phyloP scores from a whole-genome alignment of 2,329 filamentous ascomycete genomes.

The Aspergillus persii region DNA sequence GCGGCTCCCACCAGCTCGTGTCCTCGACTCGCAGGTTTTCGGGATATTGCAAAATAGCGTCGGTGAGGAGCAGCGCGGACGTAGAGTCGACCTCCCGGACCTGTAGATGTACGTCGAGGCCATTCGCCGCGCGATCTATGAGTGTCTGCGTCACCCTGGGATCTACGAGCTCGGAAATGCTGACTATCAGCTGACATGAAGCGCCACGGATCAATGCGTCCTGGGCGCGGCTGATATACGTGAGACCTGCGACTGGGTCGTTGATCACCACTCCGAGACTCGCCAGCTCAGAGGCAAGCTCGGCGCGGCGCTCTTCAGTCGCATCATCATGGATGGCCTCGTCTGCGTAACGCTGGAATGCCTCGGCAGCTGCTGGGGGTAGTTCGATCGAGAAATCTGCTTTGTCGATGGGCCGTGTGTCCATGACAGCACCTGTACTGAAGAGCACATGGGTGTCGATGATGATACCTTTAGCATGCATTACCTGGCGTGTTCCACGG shows the following conservation, averaged over 20 bases:
- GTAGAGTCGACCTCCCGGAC: neutral
- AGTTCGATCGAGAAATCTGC: neutral
- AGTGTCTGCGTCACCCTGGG: neutral
- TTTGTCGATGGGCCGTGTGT: neutral
- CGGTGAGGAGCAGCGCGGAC: neutral
- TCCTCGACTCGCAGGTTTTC: neutral
- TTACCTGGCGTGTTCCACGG: neutral
- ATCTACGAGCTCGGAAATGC: neutral
- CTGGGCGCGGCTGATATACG: neutral
- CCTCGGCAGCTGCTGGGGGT: too few relatives aligned
- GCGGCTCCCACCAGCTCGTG: neutral
- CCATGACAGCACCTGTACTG: neutral
- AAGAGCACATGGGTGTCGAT: neutral
- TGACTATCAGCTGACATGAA: neutral
- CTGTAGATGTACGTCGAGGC: neutral
- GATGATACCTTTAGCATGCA: neutral
- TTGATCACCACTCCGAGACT: neutral
- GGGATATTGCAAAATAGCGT: neutral
- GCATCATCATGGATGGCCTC: neutral
- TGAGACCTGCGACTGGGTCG: neutral
- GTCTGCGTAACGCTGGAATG: neutral
- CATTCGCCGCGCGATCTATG: neutral
- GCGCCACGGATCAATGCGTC: neutral
- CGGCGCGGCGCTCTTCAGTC: neutral
- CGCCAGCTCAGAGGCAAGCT: neutral